Conservation (phyloP, 2,329 filamentous ascomycete genomes). For the Paecilomyces niveus region DNA sequence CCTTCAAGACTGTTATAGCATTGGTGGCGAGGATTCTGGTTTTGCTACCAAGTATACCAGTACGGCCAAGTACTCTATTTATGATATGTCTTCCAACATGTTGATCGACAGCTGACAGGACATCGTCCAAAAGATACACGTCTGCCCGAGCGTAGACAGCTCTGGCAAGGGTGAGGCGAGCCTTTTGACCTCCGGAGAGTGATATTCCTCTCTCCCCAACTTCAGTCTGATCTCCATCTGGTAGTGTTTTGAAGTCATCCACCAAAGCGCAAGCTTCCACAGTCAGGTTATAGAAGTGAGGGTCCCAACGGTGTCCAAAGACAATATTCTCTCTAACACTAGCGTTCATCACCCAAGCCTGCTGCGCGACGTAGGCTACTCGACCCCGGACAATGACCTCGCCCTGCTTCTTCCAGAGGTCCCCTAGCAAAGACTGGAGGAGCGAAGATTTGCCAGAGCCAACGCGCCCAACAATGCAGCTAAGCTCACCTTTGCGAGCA, state of each 20-base stretch:
- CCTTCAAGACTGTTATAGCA: constrained; percentile 80
- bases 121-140: constrained; percentile 89
- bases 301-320: constrained; percentile 90
- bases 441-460: constrained; percentile 92
- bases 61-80: constrained; percentile 81
- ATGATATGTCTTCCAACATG: constrained; percentile 94
- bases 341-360: constrained; percentile 95
- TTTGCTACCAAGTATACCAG: constrained; percentile 75
- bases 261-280: constrained; percentile 82
- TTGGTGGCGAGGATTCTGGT: constrained; percentile 93
- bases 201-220: constrained; percentile 97
- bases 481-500: constrained; percentile 86
- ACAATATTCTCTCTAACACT: constrained; percentile 95
- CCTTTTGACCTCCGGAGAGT: constrained; percentile 91
- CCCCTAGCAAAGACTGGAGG: constrained; percentile 78
- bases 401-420: constrained; percentile 83
- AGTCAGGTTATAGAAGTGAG: constrained; percentile 88
- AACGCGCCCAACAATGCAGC: constrained; percentile 89
- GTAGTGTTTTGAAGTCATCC: constrained; percentile 86
- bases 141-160: constrained; percentile 97
- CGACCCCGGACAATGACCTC: constrained; percentile 74
- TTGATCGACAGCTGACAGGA: constrained; percentile 94
- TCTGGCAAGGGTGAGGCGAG: constrained; percentile 80
- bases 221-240: constrained; percentile 92
- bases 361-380: constrained; percentile 86